These are phyloP conservation scores for Fagopyrum tataricum DNA, from an alignment of 148 eudicot species.

Conservation along the genomic window DNA sequence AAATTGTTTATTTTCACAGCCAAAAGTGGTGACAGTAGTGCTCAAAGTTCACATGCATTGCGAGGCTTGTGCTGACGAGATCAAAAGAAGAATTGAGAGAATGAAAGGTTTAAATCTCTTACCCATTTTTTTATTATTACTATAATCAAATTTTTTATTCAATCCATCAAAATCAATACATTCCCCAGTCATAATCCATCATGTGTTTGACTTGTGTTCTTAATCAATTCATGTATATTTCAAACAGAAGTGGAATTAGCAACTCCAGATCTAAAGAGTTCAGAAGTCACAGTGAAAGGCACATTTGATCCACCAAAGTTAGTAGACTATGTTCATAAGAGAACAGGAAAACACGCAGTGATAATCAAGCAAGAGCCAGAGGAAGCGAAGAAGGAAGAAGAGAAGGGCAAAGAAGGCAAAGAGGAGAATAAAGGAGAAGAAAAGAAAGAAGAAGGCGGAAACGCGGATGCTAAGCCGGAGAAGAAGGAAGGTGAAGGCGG, in stretches of 20 bases:
- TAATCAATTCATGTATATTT: not conserved
- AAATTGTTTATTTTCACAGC: slow-evolving; percentile 23
- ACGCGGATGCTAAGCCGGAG: slow-evolving; percentile 1
- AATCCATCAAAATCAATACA: slow-evolving; percentile 9
- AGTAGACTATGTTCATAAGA: slow-evolving; percentile 61
- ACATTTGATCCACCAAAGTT: slow-evolving; percentile 49
- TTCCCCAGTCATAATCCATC: slow-evolving; percentile 13
- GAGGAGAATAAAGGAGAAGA: slow-evolving; percentile 20
- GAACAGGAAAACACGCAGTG: slow-evolving; percentile 68
- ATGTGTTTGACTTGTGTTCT: slow-evolving; percentile 19
- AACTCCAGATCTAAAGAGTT: slow-evolving; percentile 83
- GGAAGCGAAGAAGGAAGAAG: slow-evolving; percentile 26
- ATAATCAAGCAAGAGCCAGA: slow-evolving; percentile 63
- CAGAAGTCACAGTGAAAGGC: slow-evolving; percentile 84
- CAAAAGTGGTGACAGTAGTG: slow-evolving; percentile 61
- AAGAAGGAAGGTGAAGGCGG: slow-evolving; percentile 20
- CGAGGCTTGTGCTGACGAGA: slow-evolving; percentile 89
- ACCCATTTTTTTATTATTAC: not conserved
- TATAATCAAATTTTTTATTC: not conserved
- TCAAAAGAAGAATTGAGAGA: slow-evolving; percentile 69
- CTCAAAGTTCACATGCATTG: slow-evolving; percentile 93
- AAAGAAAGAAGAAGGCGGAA: slow-evolving; percentile 19
- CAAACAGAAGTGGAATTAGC: slow-evolving; percentile 70
- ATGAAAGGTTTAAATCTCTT: slow-evolving; percentile 52
- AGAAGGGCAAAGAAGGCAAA: slow-evolving; percentile 22